Conservation (phyloP, 768 basidiomycete genomes). For the Austroboletus eburneus region DNA sequence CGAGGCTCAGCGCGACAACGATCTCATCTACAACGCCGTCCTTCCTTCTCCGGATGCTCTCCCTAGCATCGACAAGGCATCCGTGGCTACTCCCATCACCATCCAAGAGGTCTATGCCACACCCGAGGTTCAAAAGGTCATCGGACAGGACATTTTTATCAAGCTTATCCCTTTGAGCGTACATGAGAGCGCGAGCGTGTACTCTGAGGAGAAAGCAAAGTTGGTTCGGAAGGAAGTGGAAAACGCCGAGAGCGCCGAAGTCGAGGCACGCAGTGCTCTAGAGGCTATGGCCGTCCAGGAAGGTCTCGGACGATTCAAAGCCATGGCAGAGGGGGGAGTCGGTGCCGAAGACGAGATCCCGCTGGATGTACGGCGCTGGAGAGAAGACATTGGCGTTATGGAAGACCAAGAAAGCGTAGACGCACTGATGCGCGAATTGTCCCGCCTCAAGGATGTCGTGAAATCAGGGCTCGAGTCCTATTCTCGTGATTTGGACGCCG, state of each 20-base stretch:
- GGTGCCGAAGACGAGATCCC: constrained; percentile 65
- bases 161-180: constrained; percentile 88
- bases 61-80: constrained; percentile 75
- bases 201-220: constrained; percentile 99
- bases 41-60: constrained; percentile 76
- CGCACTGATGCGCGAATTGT: constrained; percentile 55
- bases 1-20: constrained; percentile 86
- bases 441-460: constrained; percentile 54
- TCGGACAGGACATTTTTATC: constrained; percentile 88
- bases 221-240: constrained; percentile 86
- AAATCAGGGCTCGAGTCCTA: constrained; percentile 57
- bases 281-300: constrained; percentile 80
- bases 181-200: constrained; percentile 93
- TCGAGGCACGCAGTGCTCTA: constrained; percentile 70
- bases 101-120: constrained; percentile 94
- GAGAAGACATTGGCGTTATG: constrained; percentile 64
- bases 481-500: constrained; percentile 68
- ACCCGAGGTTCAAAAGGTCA: constrained; percentile 90
- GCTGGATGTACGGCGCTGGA: constrained; percentile 66
- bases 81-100: constrained; percentile 77
- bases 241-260: constrained; percentile 78
- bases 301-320: constrained; percentile 61
- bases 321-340: constrained; percentile 64
- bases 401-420: constrained; percentile 70
- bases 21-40: constrained; percentile 94